A percentile compares a stretch with the other conserved stretches of the same genome.
Evolutionary conservation across 179 eudicot genomes (phyloP).

Genomic region (Beta lomatogona): DNA sequence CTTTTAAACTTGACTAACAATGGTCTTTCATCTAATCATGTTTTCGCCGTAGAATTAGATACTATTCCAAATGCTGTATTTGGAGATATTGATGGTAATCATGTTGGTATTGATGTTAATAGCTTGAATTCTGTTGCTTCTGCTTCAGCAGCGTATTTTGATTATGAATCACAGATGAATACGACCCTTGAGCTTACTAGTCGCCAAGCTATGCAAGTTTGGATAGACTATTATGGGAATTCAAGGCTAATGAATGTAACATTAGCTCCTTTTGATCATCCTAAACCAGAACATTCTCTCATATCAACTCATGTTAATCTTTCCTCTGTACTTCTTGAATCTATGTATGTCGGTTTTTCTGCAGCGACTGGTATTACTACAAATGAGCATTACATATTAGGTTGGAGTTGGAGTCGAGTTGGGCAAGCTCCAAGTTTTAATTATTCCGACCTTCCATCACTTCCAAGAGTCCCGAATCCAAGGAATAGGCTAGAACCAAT

Average conservation of each 20-base stretch:
- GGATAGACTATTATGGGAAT: conserved; percentile 46
- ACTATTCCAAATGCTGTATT: conserved; percentile 34
- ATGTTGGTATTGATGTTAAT: conserved; percentile 47
- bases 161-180: neutral
- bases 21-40: conserved; percentile 32
- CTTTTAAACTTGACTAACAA: conserved; percentile 35
- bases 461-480: conserved; percentile 20
- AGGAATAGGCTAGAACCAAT: neutral
- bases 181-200: conserved; percentile 35
- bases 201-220: conserved; percentile 43
- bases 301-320: conserved; percentile 37
- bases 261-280: conserved; percentile 35
- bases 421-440: conserved; percentile 32
- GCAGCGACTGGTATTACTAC: conserved; percentile 38
- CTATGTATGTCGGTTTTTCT: conserved; percentile 51
- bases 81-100: conserved; percentile 42
- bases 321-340: conserved; percentile 29
- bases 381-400: conserved; percentile 41
- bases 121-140: conserved; percentile 29
- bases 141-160: conserved; percentile 30
- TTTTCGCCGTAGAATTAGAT: conserved; percentile 44
- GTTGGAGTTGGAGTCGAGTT: conserved; percentile 45
- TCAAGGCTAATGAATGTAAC: conserved; percentile 33
- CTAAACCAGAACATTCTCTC: conserved; percentile 33
- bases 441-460: conserved; percentile 30